Base-by-base conservation (phyloP, 1,139 yeast genomes). In the Suzukiozyma palmioleophila region DNA sequence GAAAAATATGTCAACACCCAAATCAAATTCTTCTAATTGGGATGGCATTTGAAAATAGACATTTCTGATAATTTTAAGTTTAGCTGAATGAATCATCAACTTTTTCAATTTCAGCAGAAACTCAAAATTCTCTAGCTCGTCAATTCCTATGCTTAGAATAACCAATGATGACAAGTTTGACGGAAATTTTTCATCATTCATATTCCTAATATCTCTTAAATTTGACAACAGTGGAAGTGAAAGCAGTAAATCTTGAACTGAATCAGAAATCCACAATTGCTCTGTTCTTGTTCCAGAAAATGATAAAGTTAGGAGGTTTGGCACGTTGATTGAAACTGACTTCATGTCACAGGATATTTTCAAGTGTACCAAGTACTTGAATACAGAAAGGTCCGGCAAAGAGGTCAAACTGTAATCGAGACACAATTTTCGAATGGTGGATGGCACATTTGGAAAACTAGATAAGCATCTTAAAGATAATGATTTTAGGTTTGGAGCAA, bases 31-130 rank as follows among this genome's bases (percentile, higher is more conserved):
- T 4, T 25, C 15, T 11, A 33, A 26, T 24, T 26, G 29, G 18
- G 36, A 33, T n/a, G 29, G 29, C 7, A 10, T 8, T n/a, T 33
- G 24, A 33, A 33, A 33, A 8, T 13, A 25, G 11, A 33, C 36
- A 21, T 33, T 33, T 33, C 26, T 14, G 14, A 33, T 24, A 7
- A 18, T 14, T 15, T 3, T 25, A 12, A 33, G 14, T 13, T 25
- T 26, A 14, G 24, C 18, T 3, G 12, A 26, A 4, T 11, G 12
- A 13, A 33, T 11, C 8, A 8, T 26, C 26, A 33, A 13, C 11
- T 6, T 10, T 21, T 32, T 21, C 26, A 32, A 32, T 10, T 21
- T 25, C 26, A 22, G 26, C 7, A 29, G 36, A 25, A 33, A 33
- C 13, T 11, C 11, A 26, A 33, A 25, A 8, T 26, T 13, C 12